phyloP scores from a whole-genome alignment of 371 early-diverging fungal genomes.

The Mucor indicus region DNA sequence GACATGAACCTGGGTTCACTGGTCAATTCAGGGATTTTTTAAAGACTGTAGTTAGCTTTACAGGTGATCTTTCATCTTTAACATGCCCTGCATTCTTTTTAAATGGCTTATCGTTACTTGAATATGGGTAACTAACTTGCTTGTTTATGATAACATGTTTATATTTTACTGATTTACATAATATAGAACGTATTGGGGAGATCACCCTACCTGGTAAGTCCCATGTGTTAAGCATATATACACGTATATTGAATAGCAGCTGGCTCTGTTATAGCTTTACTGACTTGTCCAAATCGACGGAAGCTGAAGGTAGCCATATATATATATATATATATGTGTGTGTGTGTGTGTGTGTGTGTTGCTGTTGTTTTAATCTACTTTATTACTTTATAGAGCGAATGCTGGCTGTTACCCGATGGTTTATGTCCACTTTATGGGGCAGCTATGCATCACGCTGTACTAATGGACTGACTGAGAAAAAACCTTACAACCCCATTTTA shows the following conservation, averaged over 20 bases:
- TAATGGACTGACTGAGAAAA: constrained; percentile 56
- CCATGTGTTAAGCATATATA: too few relatives aligned
- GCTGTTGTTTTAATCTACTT: too few relatives aligned
- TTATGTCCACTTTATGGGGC: constrained; percentile 64
- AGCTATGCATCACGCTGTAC: constrained; percentile 48
- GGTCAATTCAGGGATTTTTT: constrained; percentile 52
- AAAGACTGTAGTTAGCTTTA: constrained; percentile 68
- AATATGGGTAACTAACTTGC: constrained; percentile 62
- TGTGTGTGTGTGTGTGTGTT: too few relatives aligned
- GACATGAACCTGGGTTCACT: constrained; percentile 31
- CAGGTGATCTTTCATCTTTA: constrained; percentile 75
- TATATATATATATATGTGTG: background rate
- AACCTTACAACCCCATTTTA: constrained; percentile 82
- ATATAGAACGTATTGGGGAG: constrained; percentile 22
- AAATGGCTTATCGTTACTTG: constrained; percentile 69
- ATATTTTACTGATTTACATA: background rate
- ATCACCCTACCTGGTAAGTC: constrained; percentile 14
- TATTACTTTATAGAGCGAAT: constrained; percentile 16
- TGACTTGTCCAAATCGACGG: constrained; percentile 39
- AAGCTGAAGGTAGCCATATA: constrained; percentile 44
- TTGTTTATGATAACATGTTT: background rate
- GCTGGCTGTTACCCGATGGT: constrained; percentile 24
- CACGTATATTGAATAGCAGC: too few relatives aligned
- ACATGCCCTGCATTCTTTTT: constrained; percentile 79
- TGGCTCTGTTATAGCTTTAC: constrained; percentile 37